Base-by-base conservation (phyloP, 2,329 filamentous ascomycete genomes). In the Aciculosporium take region DNA sequence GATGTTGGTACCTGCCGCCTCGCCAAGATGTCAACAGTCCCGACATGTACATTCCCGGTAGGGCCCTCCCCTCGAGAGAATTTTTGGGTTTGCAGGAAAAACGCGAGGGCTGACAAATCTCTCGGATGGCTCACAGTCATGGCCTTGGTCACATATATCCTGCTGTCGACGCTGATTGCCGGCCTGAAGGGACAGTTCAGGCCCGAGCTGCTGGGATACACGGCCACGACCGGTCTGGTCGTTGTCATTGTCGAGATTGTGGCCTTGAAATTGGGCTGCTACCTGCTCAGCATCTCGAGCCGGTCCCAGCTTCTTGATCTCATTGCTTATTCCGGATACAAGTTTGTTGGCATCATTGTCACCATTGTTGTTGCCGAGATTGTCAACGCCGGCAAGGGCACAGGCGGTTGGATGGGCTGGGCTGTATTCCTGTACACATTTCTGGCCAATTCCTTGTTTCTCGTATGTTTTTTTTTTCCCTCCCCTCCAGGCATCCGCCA, bases 81-180 rank as follows among this genome's bases (percentile, higher is more conserved):
- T 4, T 23, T 12, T 18, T 15, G 18, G 18, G 18, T 7, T 18
- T 5, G 21, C 21, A 21, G 18, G n/a, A 18, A 37, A 36, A 8
- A 15, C 20, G 15, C 18, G 20, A 4, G 30, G 37, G 10, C 56
- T 59, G 41, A 59, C 50, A 30, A n/a, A 18, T 31, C 10, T 10
- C 7, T 18, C 18, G 21, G 21, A 21, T 21, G 12, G 8, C 25
- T 24, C 36, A 8, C 12, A 25, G 82, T 93, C 55, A 98, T 98
- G 91, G 89, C 91, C 1, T 71, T 98, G 40, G 87, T 96, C 36
- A 98, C 91, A 20, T 98, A 98, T 62, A 94, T 98, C 49, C 80
- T 98, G 27, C 74, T 98, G 9, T 93, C 85, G 5, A 91, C 89
- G 1, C 72, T 96, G 32, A 72, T 98, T 42, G 89, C 89, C 7